Percentiles rank a stretch among this genome's conserved stretches.
Evolutionary conservation across 257 asterid species (phyloP).

Genomic region (Thymus mandschuricus): DNA sequence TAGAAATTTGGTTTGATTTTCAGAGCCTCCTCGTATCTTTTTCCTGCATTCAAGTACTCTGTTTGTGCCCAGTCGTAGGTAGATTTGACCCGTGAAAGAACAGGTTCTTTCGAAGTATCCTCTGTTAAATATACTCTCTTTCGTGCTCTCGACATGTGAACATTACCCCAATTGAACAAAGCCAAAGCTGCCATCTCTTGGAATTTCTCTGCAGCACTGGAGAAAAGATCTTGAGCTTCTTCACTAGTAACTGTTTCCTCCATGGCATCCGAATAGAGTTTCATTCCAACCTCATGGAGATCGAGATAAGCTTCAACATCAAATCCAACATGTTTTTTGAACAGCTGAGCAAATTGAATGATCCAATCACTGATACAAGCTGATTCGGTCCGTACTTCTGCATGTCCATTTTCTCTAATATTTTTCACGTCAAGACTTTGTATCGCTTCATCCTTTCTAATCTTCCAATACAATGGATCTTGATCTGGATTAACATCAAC

Average conservation of each 20-base stretch:
- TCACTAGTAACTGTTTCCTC: slow-evolving; percentile 81
- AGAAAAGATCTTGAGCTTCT: slow-evolving; percentile 76
- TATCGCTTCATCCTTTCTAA: slow-evolving; percentile 31
- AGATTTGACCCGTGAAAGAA: slow-evolving; percentile 47
- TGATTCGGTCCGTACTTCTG: slow-evolving; percentile 38
- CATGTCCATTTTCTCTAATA: slow-evolving; percentile 44
- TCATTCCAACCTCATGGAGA: slow-evolving; percentile 76
- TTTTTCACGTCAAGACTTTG: slow-evolving; percentile 29
- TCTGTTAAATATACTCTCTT: slow-evolving; percentile 62
- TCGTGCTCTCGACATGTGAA: slow-evolving; percentile 79
- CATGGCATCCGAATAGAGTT: slow-evolving; percentile 75
- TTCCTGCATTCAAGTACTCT: slow-evolving; percentile 66
- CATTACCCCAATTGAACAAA: slow-evolving; percentile 86
- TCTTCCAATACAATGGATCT: slow-evolving; percentile 61
- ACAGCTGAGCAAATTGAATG: slow-evolving; percentile 69
- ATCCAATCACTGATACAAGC: slow-evolving; percentile 79
- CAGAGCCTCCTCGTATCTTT: slow-evolving; percentile 72
- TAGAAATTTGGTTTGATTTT: slow-evolving; percentile 63
- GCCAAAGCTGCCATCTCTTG: slow-evolving; percentile 89
- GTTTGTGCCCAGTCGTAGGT: slow-evolving; percentile 73
- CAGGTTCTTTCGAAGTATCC: slow-evolving; percentile 57
- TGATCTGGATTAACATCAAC: slow-evolving; percentile 70
- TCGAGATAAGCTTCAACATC: slow-evolving; percentile 75
- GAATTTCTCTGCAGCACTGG: slow-evolving; percentile 68
- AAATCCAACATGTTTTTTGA: slow-evolving; percentile 72